Evolutionary conservation across 2,329 filamentous ascomycete genomes (phyloP).

Genomic region (Epichloe gansuensis): DNA sequence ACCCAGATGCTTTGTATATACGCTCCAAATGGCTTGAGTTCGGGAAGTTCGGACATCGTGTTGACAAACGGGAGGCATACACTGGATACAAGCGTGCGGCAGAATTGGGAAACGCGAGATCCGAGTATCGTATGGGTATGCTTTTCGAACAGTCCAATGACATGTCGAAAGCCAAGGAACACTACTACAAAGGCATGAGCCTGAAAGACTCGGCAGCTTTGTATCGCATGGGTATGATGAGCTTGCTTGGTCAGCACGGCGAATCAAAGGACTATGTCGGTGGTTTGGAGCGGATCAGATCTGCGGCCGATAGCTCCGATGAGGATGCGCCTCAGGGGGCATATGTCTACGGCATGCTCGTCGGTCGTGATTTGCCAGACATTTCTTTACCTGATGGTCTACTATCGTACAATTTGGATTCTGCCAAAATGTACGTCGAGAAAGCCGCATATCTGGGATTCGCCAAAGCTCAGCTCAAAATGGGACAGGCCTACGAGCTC

Average conservation of each 20-base stretch:
- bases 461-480: slow-evolving; percentile 90
- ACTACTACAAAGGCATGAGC: slow-evolving; percentile 73
- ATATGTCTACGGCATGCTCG: slow-evolving; percentile 90
- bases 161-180: slow-evolving; percentile 75
- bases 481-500: slow-evolving; percentile 91
- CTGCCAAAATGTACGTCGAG: slow-evolving; percentile 78
- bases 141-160: slow-evolving; percentile 94
- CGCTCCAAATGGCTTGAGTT: slow-evolving; percentile 96
- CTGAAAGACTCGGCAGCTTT: slow-evolving; percentile 76
- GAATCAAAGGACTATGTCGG: slow-evolving; percentile 67
- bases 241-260: slow-evolving; percentile 82
- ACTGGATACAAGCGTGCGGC: slow-evolving; percentile 74
- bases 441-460: slow-evolving; percentile 95
- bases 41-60: slow-evolving; percentile 80
- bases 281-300: slow-evolving; percentile 71
- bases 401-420: slow-evolving; percentile 57
- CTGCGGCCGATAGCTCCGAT: slow-evolving; percentile 75
- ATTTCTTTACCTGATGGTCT: slow-evolving; percentile 62
- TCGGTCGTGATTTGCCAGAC: slow-evolving; percentile 82
- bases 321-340: slow-evolving; percentile 95
- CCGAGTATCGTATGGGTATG: slow-evolving; percentile 97
- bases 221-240: slow-evolving; percentile 93
- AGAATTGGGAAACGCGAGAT: slow-evolving; percentile 71
- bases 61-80: slow-evolving; percentile 93
- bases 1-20: slow-evolving; percentile 90